Evolutionary conservation across 306 rosid species (phyloP), one percentile per base, ranked within the genome.

Genomic region (Hippophae rhamnoides): DNA sequence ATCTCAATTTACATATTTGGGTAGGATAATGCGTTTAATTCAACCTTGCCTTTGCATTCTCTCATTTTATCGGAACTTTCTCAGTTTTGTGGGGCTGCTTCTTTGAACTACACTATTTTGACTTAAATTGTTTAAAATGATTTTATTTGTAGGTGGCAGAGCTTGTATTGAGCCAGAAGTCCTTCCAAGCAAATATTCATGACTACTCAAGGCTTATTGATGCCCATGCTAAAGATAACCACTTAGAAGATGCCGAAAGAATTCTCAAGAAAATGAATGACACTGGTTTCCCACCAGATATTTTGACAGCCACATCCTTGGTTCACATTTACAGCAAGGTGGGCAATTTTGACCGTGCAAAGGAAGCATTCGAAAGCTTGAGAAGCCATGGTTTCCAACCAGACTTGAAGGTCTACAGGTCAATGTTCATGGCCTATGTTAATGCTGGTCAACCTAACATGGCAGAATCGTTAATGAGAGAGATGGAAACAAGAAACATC

Each of bases 271-370:
- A 76, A 80, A 83, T 88, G 93, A 78, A 66, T 11, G 86, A 92
- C 74, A 82, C 78, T 31, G 88, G 82, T 53, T 44, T 83, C 23
- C 9, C 41, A 10, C 78, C 77, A 8, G 95, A 92, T 79, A 63
- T 82, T 51, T 60, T 82, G 27, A 84, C 78, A 13, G 71, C 81
- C 71, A 71, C 65, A 47, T 62, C 54, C 23, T 68, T 84, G 78
- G 82, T 84, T 63, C 93, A 82, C 79, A 80, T 88, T 96, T 88
- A 92, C 66, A 56, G 86, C 84, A 85, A 76, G 78, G 89, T 43
- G 47, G 95, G 96, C 27, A 78, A 85, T 80, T 62, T 82, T 66
- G 85, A 72, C 23, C 58, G 76, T 8, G 89, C 93, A 13, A 72
- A 73, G 61, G 75, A 78, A 74, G 93, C 86, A 50, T 88, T 81